These are phyloP conservation scores for Tephrocybe sp. DNA, from an alignment of 768 basidiomycete genomes.

Conservation along the genomic window DNA sequence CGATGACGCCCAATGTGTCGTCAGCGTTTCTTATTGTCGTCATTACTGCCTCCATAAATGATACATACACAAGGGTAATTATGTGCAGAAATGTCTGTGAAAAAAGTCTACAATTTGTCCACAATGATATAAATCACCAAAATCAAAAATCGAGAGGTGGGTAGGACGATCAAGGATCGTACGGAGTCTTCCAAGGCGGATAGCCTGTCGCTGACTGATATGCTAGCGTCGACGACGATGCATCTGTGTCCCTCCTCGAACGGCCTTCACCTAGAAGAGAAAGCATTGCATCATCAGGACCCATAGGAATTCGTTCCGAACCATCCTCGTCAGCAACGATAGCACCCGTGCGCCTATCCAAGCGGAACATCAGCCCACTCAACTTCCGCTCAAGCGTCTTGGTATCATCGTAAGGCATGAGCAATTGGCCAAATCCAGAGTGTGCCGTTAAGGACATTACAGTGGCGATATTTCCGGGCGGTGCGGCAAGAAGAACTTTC, in stretches of 20 bases:
- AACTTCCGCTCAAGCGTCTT: conserved; percentile 45
- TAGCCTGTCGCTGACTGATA: conserved; percentile 23
- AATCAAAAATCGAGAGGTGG: background rate
- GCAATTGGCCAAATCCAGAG: conserved; percentile 59
- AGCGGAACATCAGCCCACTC: conserved; percentile 45
- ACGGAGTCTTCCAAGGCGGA: conserved; percentile 24
- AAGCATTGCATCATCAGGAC: conserved; percentile 36
- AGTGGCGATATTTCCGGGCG: conserved; percentile 60
- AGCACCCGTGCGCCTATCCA: conserved; percentile 60
- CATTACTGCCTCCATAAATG: too few species aligned
- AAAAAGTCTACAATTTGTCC: too few species aligned
- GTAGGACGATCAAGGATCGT: conserved; percentile 13
- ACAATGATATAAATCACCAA: too few species aligned
- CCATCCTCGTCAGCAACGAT: conserved; percentile 54
- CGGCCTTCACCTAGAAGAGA: conserved; percentile 30
- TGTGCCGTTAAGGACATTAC: conserved; percentile 54
- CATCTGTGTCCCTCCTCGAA: conserved; percentile 12
- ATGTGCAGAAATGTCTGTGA: too few species aligned
- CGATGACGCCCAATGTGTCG: too few species aligned
- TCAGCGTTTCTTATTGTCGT: too few species aligned
- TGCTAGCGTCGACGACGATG: conserved; percentile 17
- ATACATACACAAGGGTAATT: too few species aligned
- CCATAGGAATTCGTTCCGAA: conserved; percentile 23
- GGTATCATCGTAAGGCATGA: conserved; percentile 58
- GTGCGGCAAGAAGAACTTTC: conserved; percentile 47